Evolutionary conservation across 2,329 filamentous ascomycete genomes (phyloP).

Genomic region (Colletotrichum sp.): DNA sequence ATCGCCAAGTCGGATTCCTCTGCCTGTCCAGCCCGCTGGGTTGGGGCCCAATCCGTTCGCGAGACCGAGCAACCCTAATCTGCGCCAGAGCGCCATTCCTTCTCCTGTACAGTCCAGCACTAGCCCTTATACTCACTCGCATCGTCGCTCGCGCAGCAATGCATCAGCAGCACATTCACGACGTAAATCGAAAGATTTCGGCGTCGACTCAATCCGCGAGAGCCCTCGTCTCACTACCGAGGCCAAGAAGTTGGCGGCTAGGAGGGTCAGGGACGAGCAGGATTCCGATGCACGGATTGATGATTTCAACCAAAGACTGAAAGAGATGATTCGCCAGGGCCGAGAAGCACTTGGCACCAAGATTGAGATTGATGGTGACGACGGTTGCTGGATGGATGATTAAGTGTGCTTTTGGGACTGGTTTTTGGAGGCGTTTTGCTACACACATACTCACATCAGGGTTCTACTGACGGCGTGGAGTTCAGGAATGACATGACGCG

Average conservation of each 20-base stretch:
- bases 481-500: not conserved
- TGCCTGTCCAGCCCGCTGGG: conserved; percentile 30
- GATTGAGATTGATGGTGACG: conserved; percentile 64
- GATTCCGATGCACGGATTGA: conserved; percentile 81
- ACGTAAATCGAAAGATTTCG: conserved; percentile 24
- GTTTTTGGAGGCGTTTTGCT: not conserved
- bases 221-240: conserved; percentile 66
- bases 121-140: conserved; percentile 26
- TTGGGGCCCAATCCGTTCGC: conserved; percentile 26
- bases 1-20: conserved; percentile 50
- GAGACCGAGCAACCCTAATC: conserved; percentile 23
- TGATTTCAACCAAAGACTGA: conserved; percentile 78
- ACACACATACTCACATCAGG: not conserved
- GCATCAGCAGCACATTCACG: conserved; percentile 46
- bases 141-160: conserved; percentile 52
- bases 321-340: conserved; percentile 88
- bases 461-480: not conserved
- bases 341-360: conserved; percentile 83
- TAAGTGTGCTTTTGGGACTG: not conserved
- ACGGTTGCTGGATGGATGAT: conserved; percentile 47
- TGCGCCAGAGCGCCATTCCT: conserved; percentile 27
- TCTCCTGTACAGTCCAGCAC: conserved; percentile 20
- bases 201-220: conserved; percentile 29
- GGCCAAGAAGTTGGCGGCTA: conserved; percentile 75
- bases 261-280: conserved; percentile 73